Percentiles rank a stretch among this genome's conserved stretches.
These are phyloP conservation scores for Aspergillus unguis DNA, from an alignment of 2,329 filamentous ascomycete genomes.

Conservation along the genomic window DNA sequence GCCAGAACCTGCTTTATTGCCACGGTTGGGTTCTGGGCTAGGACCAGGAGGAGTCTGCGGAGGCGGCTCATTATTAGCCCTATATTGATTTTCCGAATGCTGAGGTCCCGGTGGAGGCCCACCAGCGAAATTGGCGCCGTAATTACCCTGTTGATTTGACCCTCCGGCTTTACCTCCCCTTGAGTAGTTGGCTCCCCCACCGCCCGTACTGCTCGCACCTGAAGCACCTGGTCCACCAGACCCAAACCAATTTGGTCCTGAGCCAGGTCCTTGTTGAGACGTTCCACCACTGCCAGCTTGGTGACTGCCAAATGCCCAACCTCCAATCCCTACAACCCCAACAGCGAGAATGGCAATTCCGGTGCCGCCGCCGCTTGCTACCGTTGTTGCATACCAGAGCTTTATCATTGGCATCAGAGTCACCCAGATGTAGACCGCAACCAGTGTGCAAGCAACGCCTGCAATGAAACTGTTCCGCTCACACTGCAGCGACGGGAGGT, in stretches of 20 bases:
- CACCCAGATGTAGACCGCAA: conserved; percentile 69
- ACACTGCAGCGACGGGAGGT: conserved; percentile 83
- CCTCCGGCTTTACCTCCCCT: conserved; percentile 25
- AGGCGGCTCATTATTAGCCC: conserved; percentile 23
- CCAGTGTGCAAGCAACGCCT: conserved; percentile 73
- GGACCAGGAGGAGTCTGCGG: conserved; percentile 22
- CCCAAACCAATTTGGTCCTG: conserved; percentile 20
- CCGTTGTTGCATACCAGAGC: conserved; percentile 68
- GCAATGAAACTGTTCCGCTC: conserved; percentile 89
- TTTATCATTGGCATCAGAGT: conserved; percentile 70
- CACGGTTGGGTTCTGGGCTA: conserved; percentile 9
- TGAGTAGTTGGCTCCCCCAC: conserved; percentile 21
- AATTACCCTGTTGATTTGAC: conserved; percentile 28
- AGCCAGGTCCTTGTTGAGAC: conserved; percentile 23
- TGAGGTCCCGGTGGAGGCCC: conserved; percentile 30
- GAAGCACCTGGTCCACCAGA: conserved; percentile 8
- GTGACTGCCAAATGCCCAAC: conserved; percentile 71
- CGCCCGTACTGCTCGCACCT: conserved; percentile 6
- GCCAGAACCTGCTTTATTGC: conserved; percentile 15
- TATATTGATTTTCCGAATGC: conserved; percentile 35
- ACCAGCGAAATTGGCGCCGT: conserved; percentile 28
- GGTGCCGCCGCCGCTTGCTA: conserved; percentile 69
- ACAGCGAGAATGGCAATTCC: conserved; percentile 70
- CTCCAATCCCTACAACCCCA: conserved; percentile 72
- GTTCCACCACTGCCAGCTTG: conserved; percentile 41